Base-by-base conservation (phyloP, 75 land plant species). In the Pinus taeda region DNA sequence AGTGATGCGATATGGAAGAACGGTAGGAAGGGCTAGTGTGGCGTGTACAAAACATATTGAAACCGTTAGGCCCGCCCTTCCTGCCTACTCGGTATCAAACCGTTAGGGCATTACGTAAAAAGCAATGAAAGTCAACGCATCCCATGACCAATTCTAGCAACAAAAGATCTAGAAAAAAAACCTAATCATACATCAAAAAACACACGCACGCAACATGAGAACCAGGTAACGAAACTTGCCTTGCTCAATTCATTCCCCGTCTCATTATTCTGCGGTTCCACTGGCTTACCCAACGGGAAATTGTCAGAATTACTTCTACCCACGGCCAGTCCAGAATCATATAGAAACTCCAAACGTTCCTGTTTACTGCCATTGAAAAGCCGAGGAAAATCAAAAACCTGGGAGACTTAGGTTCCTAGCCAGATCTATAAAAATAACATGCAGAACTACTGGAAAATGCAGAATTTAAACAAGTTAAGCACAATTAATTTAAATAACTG, bases 331-430 rank as follows among this genome's bases (percentile, higher is more conserved):
- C 99, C 99, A 7, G 98, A 93, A 60, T 97, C 99, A 63, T 97
- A 97, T 17, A 97, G 76, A 75, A 97, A 97, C 73, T 97, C 99
- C 79, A 97, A 85, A 21, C 98, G 86, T 79, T 97, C 99, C 77
- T 97, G 95, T 80, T 82, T 86, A 75, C 98, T 96, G 85, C 45
- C 77, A 29, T 39, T 20, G 74, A 21, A 71, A 20, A 59, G 15
- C 75, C 26, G 3, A 57, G 20, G 18, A 56, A 11, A 73, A 62
- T 30, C 3, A 61, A 33, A 74, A 53, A 29, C 14, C 15, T 12
- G 21, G 29, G 67, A 59, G 5, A 12, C 33, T 2, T 73, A 73
- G 3, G 2, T 33, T 18, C 70, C 1, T 70, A 53, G 60, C 59
- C 24, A 59, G 66, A 78, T 71, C 77, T 83, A 59, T 20, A 59